Evolutionary conservation across 106 monocot species (phyloP), one percentile per base, ranked within the genome.

Genomic region (Allium cepa): DNA sequence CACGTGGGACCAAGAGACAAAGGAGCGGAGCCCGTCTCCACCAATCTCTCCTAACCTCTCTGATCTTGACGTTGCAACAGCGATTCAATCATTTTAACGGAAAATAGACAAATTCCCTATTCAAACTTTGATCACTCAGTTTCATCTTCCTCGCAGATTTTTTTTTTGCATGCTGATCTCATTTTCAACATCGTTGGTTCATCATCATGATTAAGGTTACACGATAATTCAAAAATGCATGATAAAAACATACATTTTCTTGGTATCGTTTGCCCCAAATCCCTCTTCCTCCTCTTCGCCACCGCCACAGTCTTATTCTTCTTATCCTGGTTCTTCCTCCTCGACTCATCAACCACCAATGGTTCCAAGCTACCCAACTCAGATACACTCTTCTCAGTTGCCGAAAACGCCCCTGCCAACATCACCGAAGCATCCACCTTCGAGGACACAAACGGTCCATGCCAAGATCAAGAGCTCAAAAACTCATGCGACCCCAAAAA

Each of bases 241-340:
- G 75, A 75, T 26, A 75, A 55, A 47, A 46, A 27, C 62, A 49
- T 58, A 10, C 66, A 74, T 56, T 36, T 49, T n/a, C 36, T 57
- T 49, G 73, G 50, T 11, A 36, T 50, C 11, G 26, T 11, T 11
- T 63, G 53, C 71, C 71, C 64, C 18, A 79, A 62, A 53, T 76
- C 72, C 52, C 56, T 83, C 27, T 72, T 76, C 66, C 56, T 72
- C 10, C 12, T 79, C 50, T 76, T 83, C 66, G 47, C 71, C 46
- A 48, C 73, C 7, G 69, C 79, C 15, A 69, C 76, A 0, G 53
- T 76, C 48, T 51, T 79, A 56, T 73, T 79, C 60, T 68, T 66
- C 46, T 26, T 69, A 7, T 83, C 83, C 9, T 83, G 79, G 79
- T 69, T 73, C 72, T 69, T 79, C 72, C 71, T 83, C 69, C 67